Evolutionary conservation across 2,329 filamentous ascomycete genomes (phyloP).

Genomic region (Fusarium abutilonis): DNA sequence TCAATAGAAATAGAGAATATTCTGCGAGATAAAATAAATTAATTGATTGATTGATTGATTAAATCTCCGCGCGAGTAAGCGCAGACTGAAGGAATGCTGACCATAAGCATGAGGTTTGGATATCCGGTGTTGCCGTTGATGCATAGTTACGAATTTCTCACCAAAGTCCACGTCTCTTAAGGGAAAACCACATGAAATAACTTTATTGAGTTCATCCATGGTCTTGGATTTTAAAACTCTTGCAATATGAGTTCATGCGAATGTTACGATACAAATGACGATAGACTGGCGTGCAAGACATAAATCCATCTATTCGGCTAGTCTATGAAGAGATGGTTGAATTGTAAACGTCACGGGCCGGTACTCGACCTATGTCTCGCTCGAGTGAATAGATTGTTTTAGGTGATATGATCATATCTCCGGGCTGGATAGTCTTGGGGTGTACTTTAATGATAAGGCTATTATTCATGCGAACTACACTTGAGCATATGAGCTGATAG

Average conservation of each 20-base stretch:
- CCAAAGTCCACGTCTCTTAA: not conserved
- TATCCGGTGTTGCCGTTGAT: not conserved
- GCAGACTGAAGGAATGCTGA: not conserved
- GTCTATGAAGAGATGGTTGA: not conserved
- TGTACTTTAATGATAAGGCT: slow-evolving; percentile 1
- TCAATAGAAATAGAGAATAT: slow-evolving; percentile 7
- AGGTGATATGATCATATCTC: not conserved
- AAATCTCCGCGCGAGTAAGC: not conserved
- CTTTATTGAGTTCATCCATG: not conserved
- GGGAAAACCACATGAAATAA: not conserved
- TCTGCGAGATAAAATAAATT: slow-evolving; percentile 5
- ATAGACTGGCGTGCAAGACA: slow-evolving; percentile 5
- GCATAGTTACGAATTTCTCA: slow-evolving; percentile 1
- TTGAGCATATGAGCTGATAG: slow-evolving; percentile 6
- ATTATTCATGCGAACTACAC: not conserved
- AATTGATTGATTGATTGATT: slow-evolving; percentile 2
- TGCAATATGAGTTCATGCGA: not conserved
- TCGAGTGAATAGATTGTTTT: not conserved
- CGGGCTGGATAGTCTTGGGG: not conserved
- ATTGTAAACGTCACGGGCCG: not conserved
- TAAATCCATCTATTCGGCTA: too few relatives aligned
- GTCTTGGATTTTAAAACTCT: not conserved
- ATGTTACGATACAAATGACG: slow-evolving; percentile 1
- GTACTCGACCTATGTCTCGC: not conserved
- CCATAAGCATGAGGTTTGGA: not conserved